phyloP scores from a whole-genome alignment of 805 yeast species.

The Naumovozyma castellii region DNA sequence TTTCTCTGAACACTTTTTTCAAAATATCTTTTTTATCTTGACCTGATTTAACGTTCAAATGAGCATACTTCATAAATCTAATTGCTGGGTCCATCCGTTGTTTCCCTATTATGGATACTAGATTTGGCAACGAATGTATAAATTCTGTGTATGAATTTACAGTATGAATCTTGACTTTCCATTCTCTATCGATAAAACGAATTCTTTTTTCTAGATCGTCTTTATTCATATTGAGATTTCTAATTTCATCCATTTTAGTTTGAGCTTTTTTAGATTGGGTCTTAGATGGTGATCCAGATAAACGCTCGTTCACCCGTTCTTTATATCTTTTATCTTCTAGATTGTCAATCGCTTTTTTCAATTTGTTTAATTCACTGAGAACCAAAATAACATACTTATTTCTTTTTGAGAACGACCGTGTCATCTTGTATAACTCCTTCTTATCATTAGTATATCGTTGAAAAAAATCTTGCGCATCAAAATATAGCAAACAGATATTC shows the following conservation, averaged over 20 bases:
- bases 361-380: conserved; percentile 41
- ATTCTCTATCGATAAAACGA: conserved; percentile 37
- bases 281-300: conserved; percentile 9
- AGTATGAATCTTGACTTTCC: conserved; percentile 40
- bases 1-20: conserved; percentile 43
- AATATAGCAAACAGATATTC: conserved; percentile 35
- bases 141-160: conserved; percentile 34
- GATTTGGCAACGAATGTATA: conserved; percentile 46
- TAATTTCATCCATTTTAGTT: conserved; percentile 11
- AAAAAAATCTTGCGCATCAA: conserved; percentile 39
- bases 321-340: conserved; percentile 40
- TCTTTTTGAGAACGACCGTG: conserved; percentile 17
- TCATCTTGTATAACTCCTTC: conserved; percentile 16
- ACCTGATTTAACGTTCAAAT: conserved; percentile 51
- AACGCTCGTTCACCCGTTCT: conserved; percentile 28
- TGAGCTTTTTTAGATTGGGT: conserved; percentile 1
- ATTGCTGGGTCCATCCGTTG: conserved; percentile 47
- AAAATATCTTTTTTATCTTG: conserved; percentile 38
- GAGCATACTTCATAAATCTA: conserved; percentile 45
- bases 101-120: conserved; percentile 46
- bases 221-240: conserved; percentile 10
- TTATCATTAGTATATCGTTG: conserved; percentile 25
- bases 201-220: conserved; percentile 35
- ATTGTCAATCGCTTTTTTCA: conserved; percentile 35
- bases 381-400: conserved; percentile 34